Evolutionary conservation across 2,329 filamentous ascomycete species (phyloP), one percentile per base, ranked within the genome.

Genomic region (Botrytis medusae): DNA sequence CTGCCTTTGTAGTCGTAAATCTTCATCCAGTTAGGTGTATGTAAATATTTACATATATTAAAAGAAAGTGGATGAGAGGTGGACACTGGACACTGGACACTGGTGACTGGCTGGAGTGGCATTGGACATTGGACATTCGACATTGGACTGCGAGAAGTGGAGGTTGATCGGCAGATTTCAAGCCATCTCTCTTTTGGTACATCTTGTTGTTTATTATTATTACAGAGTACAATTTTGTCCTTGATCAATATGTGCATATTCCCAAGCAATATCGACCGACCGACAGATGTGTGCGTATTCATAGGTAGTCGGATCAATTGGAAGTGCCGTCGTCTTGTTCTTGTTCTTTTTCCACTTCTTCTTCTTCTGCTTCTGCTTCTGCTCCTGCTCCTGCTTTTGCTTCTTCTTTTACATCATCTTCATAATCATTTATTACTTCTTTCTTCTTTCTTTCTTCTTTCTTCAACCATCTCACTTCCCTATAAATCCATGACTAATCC

Each of bases 101-200:
- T 51, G 46, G 46, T 44, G 42, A 48, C 46, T 44, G 42, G 14
- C 46, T 48, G 46, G 46, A 51, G 48, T 6, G 48, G 25, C 22
- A 51, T 14, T 25, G 46, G 46, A 51, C 48, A 51, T n/a, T 51
- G 48, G 48, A 51, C 12, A 42, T 2, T 65, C 29, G 63, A 37
- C 54, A 54, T 18, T 29, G 51, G n/a, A 57, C 51, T 29, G 51
- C 32, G 34, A 42, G 65, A 57, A 57, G 65, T 57, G 65, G 65
- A 68, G 65, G 65, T 57, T 57, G 65, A 68, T 68, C 65, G 48
- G 48, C 64, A 42, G 46, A 68, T 37, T 57, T 42, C 25, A 57
- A 68, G 25, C 48, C 48, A 68, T 40, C 61, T 42, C 37, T 63
- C 61, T 18, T 40, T 62, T 40, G 34, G 34, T 29, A 29, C 61